Evolutionary conservation across 257 asterid genomes (phyloP).

Genomic region (Salvia rosmarinus): DNA sequence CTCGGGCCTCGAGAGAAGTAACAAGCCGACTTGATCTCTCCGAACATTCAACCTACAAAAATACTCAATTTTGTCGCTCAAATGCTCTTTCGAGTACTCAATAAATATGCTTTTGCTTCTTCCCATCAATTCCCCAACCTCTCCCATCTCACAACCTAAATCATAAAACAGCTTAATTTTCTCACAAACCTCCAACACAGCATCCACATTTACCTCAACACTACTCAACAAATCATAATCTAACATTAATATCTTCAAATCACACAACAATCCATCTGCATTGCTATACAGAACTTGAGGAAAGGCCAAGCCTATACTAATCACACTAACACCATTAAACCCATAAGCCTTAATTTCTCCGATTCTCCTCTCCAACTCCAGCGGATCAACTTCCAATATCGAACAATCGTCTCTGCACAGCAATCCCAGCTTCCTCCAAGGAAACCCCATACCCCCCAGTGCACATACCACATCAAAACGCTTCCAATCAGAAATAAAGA

Average conservation of each 20-base stretch:
- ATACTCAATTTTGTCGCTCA: constrained; percentile 52
- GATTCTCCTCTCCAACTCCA: constrained; percentile 38
- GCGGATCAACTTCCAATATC: constrained; percentile 34
- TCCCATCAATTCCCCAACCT: constrained; percentile 59
- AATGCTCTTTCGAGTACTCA: constrained; percentile 51
- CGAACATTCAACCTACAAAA: constrained; percentile 49
- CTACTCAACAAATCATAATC: constrained; percentile 47
- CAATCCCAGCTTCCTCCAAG: constrained; percentile 60
- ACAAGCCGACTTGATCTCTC: constrained; percentile 50
- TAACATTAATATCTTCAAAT: constrained; percentile 52
- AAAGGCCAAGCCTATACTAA: constrained; percentile 63
- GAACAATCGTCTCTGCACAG: constrained; percentile 42
- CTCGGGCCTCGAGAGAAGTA: constrained; percentile 63
- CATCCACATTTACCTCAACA: constrained; percentile 55
- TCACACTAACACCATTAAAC: constrained; percentile 42
- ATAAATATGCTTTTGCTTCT: constrained; percentile 46
- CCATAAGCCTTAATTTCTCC: constrained; percentile 48
- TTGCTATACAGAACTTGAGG: constrained; percentile 47
- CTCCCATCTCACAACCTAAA: constrained; percentile 61
- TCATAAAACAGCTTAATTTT: constrained; percentile 56
- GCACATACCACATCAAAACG: constrained; percentile 53
- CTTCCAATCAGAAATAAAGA: no score
- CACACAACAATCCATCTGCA: constrained; percentile 49
- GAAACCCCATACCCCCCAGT: constrained; percentile 61
- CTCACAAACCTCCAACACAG: constrained; percentile 51